Evolutionary conservation across 202 grass and related monocot genomes (phyloP).

Genomic region (Carex sylvatica): DNA sequence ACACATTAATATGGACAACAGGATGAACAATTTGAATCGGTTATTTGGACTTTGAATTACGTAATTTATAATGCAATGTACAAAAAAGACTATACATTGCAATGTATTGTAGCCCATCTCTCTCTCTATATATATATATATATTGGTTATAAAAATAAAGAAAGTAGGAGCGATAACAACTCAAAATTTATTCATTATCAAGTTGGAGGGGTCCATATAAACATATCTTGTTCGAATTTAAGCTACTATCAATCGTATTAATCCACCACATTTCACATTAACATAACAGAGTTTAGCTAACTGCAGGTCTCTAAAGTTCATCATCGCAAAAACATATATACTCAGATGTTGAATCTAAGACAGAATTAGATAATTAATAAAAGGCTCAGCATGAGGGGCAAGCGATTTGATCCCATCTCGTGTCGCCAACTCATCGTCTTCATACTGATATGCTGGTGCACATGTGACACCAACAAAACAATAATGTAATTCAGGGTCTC

Average conservation of each 20-base stretch:
- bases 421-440: slow-evolving; percentile 66
- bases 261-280: neutral
- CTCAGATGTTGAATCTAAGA: slow-evolving; percentile 22
- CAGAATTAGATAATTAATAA: slow-evolving; percentile 64
- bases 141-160: neutral
- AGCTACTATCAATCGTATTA: neutral
- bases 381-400: slow-evolving; percentile 53
- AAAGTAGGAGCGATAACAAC: neutral
- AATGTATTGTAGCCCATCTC: no score
- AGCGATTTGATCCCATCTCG: slow-evolving; percentile 43
- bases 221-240: neutral
- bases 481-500: slow-evolving; percentile 61
- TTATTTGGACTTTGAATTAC: no score
- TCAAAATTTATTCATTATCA: neutral
- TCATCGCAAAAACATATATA: neutral
- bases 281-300: neutral
- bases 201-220: neutral
- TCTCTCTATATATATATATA: no score
- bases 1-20: no score
- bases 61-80: no score
- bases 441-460: slow-evolving; percentile 62
- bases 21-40: no score
- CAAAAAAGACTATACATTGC: no score
- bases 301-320: neutral
- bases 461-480: slow-evolving; percentile 72